Evolutionary conservation across 2,329 filamentous ascomycete species (phyloP), one percentile per base, ranked within the genome.

Genomic region (Curvularia verruculosa): DNA sequence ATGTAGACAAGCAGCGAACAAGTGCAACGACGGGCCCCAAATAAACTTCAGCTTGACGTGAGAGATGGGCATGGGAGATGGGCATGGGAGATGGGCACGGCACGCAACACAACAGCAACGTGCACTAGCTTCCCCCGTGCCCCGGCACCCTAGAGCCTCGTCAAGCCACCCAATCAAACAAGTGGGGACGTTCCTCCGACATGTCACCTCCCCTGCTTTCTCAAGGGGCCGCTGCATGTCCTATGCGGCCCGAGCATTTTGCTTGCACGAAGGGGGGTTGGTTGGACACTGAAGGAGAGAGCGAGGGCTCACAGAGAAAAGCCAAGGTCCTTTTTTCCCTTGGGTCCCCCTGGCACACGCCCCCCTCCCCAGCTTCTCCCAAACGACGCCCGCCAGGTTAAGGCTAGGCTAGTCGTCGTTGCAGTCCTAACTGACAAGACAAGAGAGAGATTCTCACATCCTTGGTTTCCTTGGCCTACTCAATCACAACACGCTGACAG

Each of bases 91-190:
- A 24, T 41, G 39, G 39, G 18, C 39, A 23, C 13, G 39, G 39
- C 39, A 41, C 39, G 39, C 39, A 23, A 24, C 39, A n/a, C 19
- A 41, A 39, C 21, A 49, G 18, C 44, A 47, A 47, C 46, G 46
- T 49, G 46, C 46, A 39, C 47, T 48, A 51, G 40, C 21, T 39
- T 50, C 31, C 47, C 46, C 43, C 37, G 39, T 31, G 18, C 45
- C 46, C 46, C 31, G 46, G 21, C 26, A 46, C 21, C 12, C 26
- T 15, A 10, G 28, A 21, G 18, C 21, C 40, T 45, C 47, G 34
- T 50, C 47, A 52, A 52, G 53, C 41, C 53, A 52, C 34, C 52
- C 53, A 56, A 56, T 56, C 40, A 56, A 52, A 52, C 53, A 52
- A 52, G 48, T 41, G 48, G 41, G 48, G 41, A 24, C 19, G 26